A percentile compares a stretch with the other conserved stretches of the same genome.
These are phyloP conservation scores for Cutaneotrichosporon sp. DNA, from an alignment of 1,284 basidiomycete genomes.

Conservation along the genomic window DNA sequence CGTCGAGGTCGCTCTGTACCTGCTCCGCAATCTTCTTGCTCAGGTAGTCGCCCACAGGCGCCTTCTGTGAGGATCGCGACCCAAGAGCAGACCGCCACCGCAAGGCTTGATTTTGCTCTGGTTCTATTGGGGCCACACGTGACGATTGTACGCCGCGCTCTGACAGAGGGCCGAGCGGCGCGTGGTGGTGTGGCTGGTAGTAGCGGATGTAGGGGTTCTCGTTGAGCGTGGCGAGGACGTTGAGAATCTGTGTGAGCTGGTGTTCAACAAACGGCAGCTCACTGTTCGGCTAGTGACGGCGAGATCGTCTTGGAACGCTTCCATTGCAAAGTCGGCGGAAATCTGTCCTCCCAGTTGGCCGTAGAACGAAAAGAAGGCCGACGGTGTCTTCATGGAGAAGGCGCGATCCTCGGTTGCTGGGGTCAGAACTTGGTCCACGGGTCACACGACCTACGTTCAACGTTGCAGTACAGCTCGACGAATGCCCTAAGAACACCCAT, in stretches of 20 bases:
- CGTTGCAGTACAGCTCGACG: conserved; percentile 83
- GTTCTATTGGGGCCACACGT: conserved; percentile 48
- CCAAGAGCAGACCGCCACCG: conserved; percentile 52
- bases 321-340: conserved; percentile 64
- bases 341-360: conserved; percentile 72
- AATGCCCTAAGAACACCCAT: conserved; percentile 61
- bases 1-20: conserved; percentile 77
- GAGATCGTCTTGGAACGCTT: conserved; percentile 74
- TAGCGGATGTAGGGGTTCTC: conserved; percentile 95
- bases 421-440: background rate
- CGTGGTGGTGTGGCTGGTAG: conserved; percentile 79
- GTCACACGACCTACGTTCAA: conserved; percentile 64
- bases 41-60: conserved; percentile 58
- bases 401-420: conserved; percentile 77
- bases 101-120: conserved; percentile 53
- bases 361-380: conserved; percentile 80
- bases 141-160: conserved; percentile 49
- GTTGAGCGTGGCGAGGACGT: conserved; percentile 85
- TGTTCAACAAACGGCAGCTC: conserved; percentile 17
- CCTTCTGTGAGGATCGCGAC: conserved; percentile 37
- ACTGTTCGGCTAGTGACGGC: conserved; percentile 60
- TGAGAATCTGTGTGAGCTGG: conserved; percentile 65
- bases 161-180: conserved; percentile 79
- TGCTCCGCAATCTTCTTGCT: conserved; percentile 76
- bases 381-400: conserved; percentile 73